Base-by-base conservation (phyloP, 192 early-diverging fungal species). In the Polychytrium aggregatum region DNA sequence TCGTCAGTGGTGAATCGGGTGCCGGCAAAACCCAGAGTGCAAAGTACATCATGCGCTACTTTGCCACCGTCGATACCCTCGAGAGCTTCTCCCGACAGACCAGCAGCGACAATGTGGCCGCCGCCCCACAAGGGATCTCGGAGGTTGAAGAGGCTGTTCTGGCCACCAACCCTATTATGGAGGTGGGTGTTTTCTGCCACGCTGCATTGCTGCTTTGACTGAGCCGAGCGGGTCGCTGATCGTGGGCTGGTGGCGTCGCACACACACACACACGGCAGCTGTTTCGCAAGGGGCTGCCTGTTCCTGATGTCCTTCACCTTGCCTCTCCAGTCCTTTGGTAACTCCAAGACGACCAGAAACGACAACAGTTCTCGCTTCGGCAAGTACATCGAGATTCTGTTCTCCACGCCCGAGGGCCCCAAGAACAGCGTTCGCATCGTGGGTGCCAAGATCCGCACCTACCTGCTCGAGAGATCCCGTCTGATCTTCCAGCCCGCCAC, bases 321-420 rank as follows among this genome's bases (percentile, higher is more conserved):
- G 26, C 30, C 16, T 17, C 24, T 63, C 28, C 44, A 78, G 71
- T 64, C 95, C 39, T 98, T 98, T 61, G 95, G 95, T 56, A 98
- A 98, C 68, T 91, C 95, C 27, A 98, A 98, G 65, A 98, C 95
- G 10, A 97, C 95, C 6, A 71, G 95, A 60, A 98, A 98, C 74
- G 95, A 98, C 72, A 98, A 98, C 74, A 82, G 77, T 48, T 97
- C 92, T 40, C 84, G 95, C 20, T 98, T 98, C 60, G 95, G 95
- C 49, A 98, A 98, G 75, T 98, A 95, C 68, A 85, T 92, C 52
- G 91, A 95, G 56, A 94, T 98, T 56, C 70, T 89, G 56, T 98
- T 98, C 67, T 82, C 84, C 58, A 82, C 82, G 49, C 16, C 72
- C 68, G 38, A 55, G 33, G 36, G 26, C 1, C 17, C 63, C 30